Evolutionary conservation across 306 rosid genomes (phyloP), one percentile per base, ranked within the genome.

Genomic region (Carpinus fangiana): DNA sequence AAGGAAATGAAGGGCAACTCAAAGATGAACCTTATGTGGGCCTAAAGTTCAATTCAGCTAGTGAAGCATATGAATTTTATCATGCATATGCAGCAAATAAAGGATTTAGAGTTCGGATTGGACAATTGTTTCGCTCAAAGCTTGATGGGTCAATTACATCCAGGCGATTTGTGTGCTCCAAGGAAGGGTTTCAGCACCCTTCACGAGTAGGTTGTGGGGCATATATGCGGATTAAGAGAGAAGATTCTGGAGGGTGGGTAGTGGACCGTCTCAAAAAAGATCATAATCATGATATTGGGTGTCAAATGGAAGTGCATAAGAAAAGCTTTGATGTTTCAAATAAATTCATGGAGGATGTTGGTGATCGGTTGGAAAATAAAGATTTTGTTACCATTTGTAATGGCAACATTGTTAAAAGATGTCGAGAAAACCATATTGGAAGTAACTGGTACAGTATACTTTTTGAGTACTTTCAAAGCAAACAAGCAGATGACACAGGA

Each of bases 151-250:
- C 82, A 62, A 85, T 95, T 65, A 89, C 97, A 62, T 95, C 98
- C 18, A 88, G 98, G 51, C 79, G 98, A 52, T 95, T 92, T 84
- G 98, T 95, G 84, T 95, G 98, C 85, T 88, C 98, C 43, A 92
- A 88, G 86, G 98, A 95, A 81, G 98, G 98, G 56, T 95, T 90
- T 87, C 98, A 90, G 79, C 98, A 92, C 81, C 98, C 98, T 71
- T 92, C 98, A 61, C 87, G 98, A 90, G 84, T 92, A 72, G 98
- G 98, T 66, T 95, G 98, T 86, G 94, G 88, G 74, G 93, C 97
- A 61, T 95, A 87, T 83, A 81, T 95, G 89, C 93, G 98, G 88
- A 89, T 95, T 75, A 92, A 95, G 89, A 88, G 90, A 78, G 92
- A 88, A 70, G 97, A 90, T 43, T 87, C 89, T 17, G 98, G 95